Base-by-base conservation (phyloP, 495 filamentous ascomycete species). In the Parathielavia hyrcaniae region DNA sequence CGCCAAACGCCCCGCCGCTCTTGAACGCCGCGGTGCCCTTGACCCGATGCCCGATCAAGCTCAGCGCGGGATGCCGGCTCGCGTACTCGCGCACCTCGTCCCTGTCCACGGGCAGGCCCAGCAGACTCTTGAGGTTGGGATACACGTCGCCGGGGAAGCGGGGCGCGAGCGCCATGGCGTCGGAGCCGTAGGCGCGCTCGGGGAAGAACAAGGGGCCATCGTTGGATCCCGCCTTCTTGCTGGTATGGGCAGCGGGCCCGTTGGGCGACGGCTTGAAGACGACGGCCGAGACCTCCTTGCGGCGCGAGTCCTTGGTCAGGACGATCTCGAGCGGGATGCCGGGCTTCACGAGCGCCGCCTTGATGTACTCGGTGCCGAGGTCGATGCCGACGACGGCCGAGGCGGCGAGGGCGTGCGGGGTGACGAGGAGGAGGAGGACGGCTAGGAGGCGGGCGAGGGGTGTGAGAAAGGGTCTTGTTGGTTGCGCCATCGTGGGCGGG, bases 271-370 rank as follows among this genome's bases (percentile, higher is more conserved):
- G 89, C 71, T 97, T 99, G 80, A 99, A 97, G 35, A 89, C 88
- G 64, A 97, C 84, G 45, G 91, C 91, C 5, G 92, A 88, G 20
- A 78, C 80, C 69, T 99, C 95, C 77, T 99, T 99, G 64, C 93
- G 86, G 71, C 95, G 88, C 38, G 93, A 97, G 72, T 99, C 93
- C 71, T 97, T 97, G n/a, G 89, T 96, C 54, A 96, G 81, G 68
- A 99, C 91, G 62, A 99, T 97, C 67, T 97, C 95, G 71, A 97
- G 89, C 12, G 95, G 95, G 57, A 97, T 95, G 59, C 93, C 93
- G 4, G 95, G 95, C 71, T 99, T 99, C 58, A 99, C 92, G 32
- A 97, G 83, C 3, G 89, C 84, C 16, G 92, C 92, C 79, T 97
- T 99, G 69, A 99, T 86, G 73, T 96, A 97, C 74, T 95, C 90